Percentiles rank a stretch among this genome's conserved stretches.
These are phyloP conservation scores for Chalciporus sp. DNA, from an alignment of 1,284 basidiomycete genomes.

Conservation along the genomic window DNA sequence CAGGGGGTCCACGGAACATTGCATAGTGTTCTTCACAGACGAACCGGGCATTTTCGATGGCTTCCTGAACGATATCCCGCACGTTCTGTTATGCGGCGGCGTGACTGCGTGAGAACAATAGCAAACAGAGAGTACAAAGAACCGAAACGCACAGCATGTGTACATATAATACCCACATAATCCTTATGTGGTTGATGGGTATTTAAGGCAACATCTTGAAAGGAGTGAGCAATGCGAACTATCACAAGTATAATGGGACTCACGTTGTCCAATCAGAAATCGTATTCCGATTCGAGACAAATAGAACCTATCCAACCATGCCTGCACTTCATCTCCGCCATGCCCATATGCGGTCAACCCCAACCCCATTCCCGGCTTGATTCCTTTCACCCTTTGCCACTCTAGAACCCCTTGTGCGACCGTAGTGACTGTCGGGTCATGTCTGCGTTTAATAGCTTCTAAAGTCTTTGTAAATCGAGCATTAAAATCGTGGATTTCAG, in stretches of 20 bases:
- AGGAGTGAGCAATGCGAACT: constrained; percentile 4
- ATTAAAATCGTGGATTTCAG: constrained; percentile 95
- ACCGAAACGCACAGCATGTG: constrained; percentile 68
- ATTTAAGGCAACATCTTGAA: constrained; percentile 86
- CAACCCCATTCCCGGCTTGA: constrained; percentile 31
- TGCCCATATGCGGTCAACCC: constrained; percentile 48
- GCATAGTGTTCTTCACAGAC: constrained; percentile 98
- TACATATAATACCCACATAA: constrained; percentile 99
- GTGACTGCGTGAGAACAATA: constrained; percentile 4
- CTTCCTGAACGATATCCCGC: constrained; percentile 96
- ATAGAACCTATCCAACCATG: constrained; percentile 97
- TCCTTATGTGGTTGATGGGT: constrained; percentile 86
- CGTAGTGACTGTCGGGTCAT: constrained; percentile 97
- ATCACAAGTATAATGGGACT: constrained; percentile 31
- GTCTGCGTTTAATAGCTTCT: constrained; percentile 90
- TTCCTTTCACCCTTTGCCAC: constrained; percentile 60
- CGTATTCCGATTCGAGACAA: constrained; percentile 97
- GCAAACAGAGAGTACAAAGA: constrained; percentile 2
- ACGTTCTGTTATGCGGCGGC: constrained; percentile 63
- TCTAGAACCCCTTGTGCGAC: constrained; percentile 90
- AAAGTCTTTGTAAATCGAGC: constrained; percentile 86
- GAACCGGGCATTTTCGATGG: constrained; percentile 97
- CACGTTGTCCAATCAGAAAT: constrained; percentile 92
- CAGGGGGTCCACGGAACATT: constrained; percentile 95
- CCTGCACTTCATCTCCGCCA: constrained; percentile 89